phyloP scores from a whole-genome alignment of 768 basidiomycete genomes.

The Candolleomyces aberdarensis region DNA sequence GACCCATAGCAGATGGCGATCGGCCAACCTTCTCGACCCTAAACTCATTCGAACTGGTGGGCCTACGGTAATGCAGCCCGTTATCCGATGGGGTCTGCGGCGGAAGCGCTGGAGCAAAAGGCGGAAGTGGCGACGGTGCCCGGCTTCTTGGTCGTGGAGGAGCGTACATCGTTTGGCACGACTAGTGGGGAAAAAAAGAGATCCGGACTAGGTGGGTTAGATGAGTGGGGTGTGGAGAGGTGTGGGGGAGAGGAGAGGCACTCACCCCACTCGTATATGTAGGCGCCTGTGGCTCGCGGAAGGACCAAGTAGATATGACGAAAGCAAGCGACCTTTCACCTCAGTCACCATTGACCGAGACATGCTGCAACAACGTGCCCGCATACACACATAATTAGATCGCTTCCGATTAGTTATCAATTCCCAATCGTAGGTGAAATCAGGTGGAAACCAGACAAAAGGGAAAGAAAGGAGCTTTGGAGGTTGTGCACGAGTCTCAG shows the following conservation, averaged over 20 bases:
- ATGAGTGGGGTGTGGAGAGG: background rate
- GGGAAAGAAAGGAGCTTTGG: background rate
- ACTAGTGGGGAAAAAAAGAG: background rate
- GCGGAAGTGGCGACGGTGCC: constrained; percentile 8
- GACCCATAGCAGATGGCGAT: constrained; percentile 18
- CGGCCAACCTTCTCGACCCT: constrained; percentile 59
- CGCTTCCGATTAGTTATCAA: background rate
- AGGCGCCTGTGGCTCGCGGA: background rate
- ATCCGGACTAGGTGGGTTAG: background rate
- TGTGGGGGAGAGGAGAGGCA: background rate
- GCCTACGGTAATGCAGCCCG: constrained; percentile 27
- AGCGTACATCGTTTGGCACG: constrained; percentile 12
- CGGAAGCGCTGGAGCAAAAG: constrained; percentile 4
- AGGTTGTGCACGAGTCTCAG: background rate
- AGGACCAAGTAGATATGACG: background rate
- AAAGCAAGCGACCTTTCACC: background rate
- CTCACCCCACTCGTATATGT: constrained; percentile 1
- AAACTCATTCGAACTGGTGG: constrained; percentile 51
- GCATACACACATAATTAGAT: background rate
- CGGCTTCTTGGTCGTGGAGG: constrained; percentile 11
- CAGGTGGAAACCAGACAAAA: background rate
- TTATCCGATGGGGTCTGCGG: background rate
- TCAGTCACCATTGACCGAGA: background rate
- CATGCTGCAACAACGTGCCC: constrained; percentile 14
- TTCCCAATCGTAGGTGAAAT: background rate